Percentiles rank a stretch among this genome's conserved stretches.
These are phyloP conservation scores for Sporothrix pallida DNA, from an alignment of 2,329 filamentous ascomycete genomes.

Conservation along the genomic window DNA sequence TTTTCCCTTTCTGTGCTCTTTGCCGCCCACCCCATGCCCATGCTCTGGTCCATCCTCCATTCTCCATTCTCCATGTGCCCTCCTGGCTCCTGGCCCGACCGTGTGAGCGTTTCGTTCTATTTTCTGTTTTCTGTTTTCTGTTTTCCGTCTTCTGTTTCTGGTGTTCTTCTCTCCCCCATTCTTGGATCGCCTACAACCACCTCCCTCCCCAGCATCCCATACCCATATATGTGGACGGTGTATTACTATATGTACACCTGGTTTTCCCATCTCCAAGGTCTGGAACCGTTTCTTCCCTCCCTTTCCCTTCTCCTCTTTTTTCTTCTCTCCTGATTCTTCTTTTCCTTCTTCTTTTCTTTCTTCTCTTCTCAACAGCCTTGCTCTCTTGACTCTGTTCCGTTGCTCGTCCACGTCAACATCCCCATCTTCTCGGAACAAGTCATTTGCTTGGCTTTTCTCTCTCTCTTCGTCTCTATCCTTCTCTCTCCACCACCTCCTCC, in stretches of 20 bases:
- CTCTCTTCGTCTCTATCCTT: constrained; percentile 20
- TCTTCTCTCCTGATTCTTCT: background rate
- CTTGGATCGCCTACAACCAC: background rate
- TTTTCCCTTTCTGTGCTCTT: constrained; percentile 7
- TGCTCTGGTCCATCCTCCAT: background rate
- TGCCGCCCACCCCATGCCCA: constrained; percentile 33
- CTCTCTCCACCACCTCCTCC: constrained; percentile 26
- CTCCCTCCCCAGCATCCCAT: background rate
- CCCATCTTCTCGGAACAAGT: constrained; percentile 48
- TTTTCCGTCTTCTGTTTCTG: background rate
- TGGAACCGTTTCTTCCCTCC: constrained; percentile 22
- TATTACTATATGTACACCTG: constrained; percentile 29
- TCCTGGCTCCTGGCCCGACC: constrained; percentile 5
- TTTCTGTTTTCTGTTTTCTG: background rate
- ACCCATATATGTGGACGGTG: background rate
- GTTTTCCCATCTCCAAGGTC: constrained; percentile 17
- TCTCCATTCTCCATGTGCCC: constrained; percentile 10
- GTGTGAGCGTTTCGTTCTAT: constrained; percentile 1
- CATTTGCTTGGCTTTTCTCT: constrained; percentile 52
- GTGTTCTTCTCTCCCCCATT: constrained; percentile 4
- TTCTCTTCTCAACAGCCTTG: constrained; percentile 46
- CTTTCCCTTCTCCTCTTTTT: background rate
- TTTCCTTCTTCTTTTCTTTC: constrained; percentile 25
- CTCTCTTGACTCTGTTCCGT: constrained; percentile 42
- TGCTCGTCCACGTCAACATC: constrained; percentile 43